phyloP scores from a whole-genome alignment of 192 early-diverging fungal species.

The Chytriomyces sp. region DNA sequence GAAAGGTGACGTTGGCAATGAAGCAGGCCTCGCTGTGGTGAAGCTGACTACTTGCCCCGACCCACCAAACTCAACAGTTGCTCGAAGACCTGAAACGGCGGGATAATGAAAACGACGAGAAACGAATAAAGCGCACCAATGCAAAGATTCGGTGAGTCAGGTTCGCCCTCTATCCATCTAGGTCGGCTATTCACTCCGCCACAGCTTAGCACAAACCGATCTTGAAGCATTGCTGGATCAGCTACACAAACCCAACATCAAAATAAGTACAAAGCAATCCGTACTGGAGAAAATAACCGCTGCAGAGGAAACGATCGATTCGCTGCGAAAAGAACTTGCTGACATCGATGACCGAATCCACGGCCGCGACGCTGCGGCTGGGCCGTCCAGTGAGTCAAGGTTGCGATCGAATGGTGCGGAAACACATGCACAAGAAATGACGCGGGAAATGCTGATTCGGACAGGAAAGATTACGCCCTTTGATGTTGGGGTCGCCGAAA shows the following conservation, averaged over 20 bases:
- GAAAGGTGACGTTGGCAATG: conserved; percentile 46
- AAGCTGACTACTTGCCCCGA: conserved; percentile 58
- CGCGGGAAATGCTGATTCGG: conserved; percentile 69
- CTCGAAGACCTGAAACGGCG: conserved; percentile 51
- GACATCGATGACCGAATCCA: conserved; percentile 57
- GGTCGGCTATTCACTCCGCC: no score
- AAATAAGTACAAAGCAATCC: neutral
- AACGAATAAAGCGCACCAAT: conserved; percentile 61
- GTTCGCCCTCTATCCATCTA: neutral
- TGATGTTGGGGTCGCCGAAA: conserved; percentile 37
- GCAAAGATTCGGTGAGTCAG: conserved; percentile 31
- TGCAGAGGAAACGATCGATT: conserved; percentile 22
- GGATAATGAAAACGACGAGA: conserved; percentile 69
- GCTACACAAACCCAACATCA: neutral
- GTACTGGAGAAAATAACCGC: conserved; percentile 13
- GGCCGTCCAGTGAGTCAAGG: conserved; percentile 32
- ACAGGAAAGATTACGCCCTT: conserved; percentile 74
- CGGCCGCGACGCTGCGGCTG: conserved; percentile 3
- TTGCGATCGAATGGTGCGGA: no score
- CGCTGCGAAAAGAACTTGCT: conserved; percentile 42
- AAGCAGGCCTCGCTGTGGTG: neutral
- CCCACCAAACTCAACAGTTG: conserved; percentile 2
- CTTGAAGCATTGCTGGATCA: conserved; percentile 4
- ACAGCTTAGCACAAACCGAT: conserved; percentile 8
- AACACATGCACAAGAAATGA: conserved; percentile 49